Base-by-base conservation (phyloP, 2,329 filamentous ascomycete genomes). In the Helotiales sp. region DNA sequence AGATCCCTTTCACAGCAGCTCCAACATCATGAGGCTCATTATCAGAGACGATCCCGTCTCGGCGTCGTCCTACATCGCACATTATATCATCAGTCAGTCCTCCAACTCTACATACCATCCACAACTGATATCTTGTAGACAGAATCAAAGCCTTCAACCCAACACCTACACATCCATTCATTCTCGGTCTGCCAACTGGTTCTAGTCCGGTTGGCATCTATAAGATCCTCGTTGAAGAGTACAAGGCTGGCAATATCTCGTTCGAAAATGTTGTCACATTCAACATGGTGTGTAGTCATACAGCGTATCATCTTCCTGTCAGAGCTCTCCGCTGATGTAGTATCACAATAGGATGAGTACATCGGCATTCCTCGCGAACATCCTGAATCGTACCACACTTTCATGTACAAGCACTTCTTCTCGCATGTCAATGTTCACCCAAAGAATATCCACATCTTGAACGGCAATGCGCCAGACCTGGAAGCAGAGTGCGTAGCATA, bases 381-480 rank as follows among this genome's bases (percentile, higher is more conserved):
- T 72, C 86, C 90, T 12, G 87, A 95, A 73, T 91, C 87, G 68
- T 96, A 96, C 75, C 91, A 96, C 77, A 90, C 87, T 64, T 96
- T 95, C 79, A 95, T 96, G 91, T 96, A 92, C 83, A 90, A 89
- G 75, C 82, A 95, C 76, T 91, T 96, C 80, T 96, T 96, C 79
- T 90, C 88, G 42, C 90, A 85, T 66, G 87, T 95, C 67, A 90
- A 96, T 70, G 87, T 95, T 66, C 83, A 86, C 64, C 91, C 91
- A 5, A 81, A 83, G 69, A 93, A 93, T 72, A 91, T 95, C 71
- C 87, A 96, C 75, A 91, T 95, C 68, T 82, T 93, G 36, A 85
- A 93, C 70, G 90, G 90, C 68, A 93, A 93, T 70, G 89, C 90
- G 0, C 76, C 82, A 13, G 89, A 91, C 70, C 83, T 91, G 2